Evolutionary conservation across 2,329 filamentous ascomycete species (phyloP).

Genomic region (Zasmidium angulare): DNA sequence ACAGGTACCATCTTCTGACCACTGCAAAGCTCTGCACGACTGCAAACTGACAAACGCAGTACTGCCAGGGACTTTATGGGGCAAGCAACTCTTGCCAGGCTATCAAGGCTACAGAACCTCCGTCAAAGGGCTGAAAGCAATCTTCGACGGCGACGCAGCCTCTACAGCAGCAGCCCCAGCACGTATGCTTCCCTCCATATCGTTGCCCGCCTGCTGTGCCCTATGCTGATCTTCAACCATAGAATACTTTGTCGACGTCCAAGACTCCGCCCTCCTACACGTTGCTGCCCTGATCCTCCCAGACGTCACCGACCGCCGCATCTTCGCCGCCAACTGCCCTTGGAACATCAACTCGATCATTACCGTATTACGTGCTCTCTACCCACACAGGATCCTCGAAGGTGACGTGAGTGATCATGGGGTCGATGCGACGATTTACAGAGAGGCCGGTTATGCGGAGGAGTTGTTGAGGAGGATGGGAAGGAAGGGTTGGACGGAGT

Average conservation of each 20-base stretch:
- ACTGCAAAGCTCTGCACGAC: too few species aligned
- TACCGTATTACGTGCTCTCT: conserved; percentile 34
- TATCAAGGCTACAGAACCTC: neutral
- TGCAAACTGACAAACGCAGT: neutral
- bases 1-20: conserved; percentile 14
- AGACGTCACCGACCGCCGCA: conserved; percentile 47
- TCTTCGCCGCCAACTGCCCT: conserved; percentile 51
- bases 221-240: too few species aligned
- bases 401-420: conserved; percentile 16
- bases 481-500: neutral
- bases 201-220: too few species aligned
- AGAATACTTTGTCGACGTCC: conserved; percentile 44
- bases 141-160: neutral
- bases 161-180: neutral
- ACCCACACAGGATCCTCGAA: conserved; percentile 39
- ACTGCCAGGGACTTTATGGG: neutral
- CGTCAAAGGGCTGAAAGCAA: neutral
- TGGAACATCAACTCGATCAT: conserved; percentile 48
- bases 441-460: neutral
- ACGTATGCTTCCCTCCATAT: neutral
- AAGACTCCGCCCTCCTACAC: conserved; percentile 52
- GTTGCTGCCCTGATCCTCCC: conserved; percentile 49
- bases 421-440: neutral
- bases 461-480: neutral
- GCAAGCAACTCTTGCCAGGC: neutral